phyloP scores from a whole-genome alignment of 306 rosid genomes.

The Lablab purpureus region DNA sequence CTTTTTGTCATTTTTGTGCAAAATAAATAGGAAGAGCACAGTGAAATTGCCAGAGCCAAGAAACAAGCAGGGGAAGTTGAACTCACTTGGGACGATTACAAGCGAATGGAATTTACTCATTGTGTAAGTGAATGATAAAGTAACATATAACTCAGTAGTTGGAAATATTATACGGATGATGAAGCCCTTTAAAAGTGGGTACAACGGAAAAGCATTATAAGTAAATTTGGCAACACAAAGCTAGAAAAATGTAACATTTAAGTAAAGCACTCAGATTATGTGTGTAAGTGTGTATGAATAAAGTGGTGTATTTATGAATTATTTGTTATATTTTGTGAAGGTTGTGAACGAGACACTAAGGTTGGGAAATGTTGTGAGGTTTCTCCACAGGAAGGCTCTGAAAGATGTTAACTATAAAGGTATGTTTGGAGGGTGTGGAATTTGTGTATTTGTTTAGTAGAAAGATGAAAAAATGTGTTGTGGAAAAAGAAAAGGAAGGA shows the following conservation, averaged over 20 bases:
- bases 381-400: conserved; percentile 92
- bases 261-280: conserved; percentile 1
- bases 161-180: conserved; percentile 5
- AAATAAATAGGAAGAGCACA: conserved; percentile 77
- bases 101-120: conserved; percentile 91
- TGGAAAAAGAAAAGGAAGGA: background rate
- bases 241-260: background rate
- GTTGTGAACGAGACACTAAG: conserved; percentile 95
- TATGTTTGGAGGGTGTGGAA: conserved; percentile 36
- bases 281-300: background rate
- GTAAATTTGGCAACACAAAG: background rate
- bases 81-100: conserved; percentile 93
- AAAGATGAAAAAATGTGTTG: background rate
- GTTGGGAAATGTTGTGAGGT: conserved; percentile 95
- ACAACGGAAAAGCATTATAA: conserved; percentile 2
- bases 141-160: background rate
- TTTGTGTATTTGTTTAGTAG: background rate
- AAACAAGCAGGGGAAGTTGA: conserved; percentile 72
- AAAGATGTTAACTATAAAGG: conserved; percentile 91
- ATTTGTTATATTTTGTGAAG: conserved; percentile 49
- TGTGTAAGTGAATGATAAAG: conserved; percentile 66
- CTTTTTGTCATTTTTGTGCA: background rate
- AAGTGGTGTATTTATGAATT: background rate
- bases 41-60: conserved; percentile 71
- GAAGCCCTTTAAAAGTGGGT: conserved; percentile 24